Evolutionary conservation across 2,329 filamentous ascomycete species (phyloP), one percentile per base, ranked within the genome.

Genomic region (Penicillium sp.): DNA sequence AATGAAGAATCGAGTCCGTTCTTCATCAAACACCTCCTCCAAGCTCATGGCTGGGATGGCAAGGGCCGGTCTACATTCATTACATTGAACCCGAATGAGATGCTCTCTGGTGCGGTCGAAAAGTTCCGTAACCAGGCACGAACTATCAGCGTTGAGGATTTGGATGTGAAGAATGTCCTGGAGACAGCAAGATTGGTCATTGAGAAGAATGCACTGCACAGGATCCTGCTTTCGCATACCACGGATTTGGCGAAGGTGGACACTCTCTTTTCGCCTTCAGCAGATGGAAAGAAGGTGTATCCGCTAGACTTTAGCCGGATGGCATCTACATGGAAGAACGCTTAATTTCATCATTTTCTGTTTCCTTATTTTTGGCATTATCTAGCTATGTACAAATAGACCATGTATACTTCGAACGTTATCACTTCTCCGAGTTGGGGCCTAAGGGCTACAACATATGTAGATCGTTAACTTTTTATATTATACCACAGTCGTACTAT

Each of bases 121-220:
- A 77, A 83, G 56, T 75, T 87, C 59, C 83, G 82, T 9, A 78
- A 83, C 67, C 83, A 91, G 59, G 90, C 89, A 19, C 83, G 85
- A 53, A 87, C 88, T 9, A 78, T 91, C 64, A 82, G 84, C 55
- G 79, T 88, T 56, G 78, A 82, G n/a, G 88, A 96, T 60, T 90
- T 99, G 35, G 94, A 97, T 75, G 91, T 99, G 60, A 99, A 97
- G 83, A 90, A 97, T 73, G 75, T 99, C 61, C 77, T 99, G 63
- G 90, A 94, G 78, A 86, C 88, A 51, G 89, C 89, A 51, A 86
- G 91, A 67, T 79, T 99, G 58, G 86, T 99, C 57, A 85, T 99
- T 67, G 94, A 99, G 82, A 85, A 88, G 72, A 77, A 79, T 40
- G 93, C 93, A 35, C 80, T 99, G 68, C 82, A 87, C 73, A 82